Evolutionary conservation across 768 basidiomycete species (phyloP), one percentile per base, ranked within the genome.

Genomic region (Jaapia argillacea): DNA sequence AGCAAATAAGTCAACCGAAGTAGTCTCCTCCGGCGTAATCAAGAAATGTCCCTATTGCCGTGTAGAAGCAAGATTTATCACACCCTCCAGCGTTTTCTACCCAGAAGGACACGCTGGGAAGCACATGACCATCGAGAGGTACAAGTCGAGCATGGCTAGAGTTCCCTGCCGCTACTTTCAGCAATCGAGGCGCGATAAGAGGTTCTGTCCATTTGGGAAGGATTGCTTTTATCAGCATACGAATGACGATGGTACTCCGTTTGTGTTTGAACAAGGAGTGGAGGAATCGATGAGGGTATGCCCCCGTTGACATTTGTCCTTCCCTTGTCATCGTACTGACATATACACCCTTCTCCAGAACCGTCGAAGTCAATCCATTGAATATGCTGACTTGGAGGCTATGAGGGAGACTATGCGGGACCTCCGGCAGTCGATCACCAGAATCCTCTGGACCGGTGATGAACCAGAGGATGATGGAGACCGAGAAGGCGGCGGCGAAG

Each of bases 41-140:
- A 88, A 88, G 66, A 77, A 72, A 36, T 90, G 87, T 54, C 86
- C 87, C 0, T 77, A 85, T 64, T 89, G 86, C 55, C 79, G 87
- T 24, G 58, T 69, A 2, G 53, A 68, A 3, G 82, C 85, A 33
- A 72, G 69, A 39, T 87, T 81, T 48, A 74, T 86, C 24, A 81
- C 74, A 7, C 86, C 86, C 0, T 85, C 85, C 2, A 79, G 78
- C n/a, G 65, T 67, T 36, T 87, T 79, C 59, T 79, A 70, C 56
- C 69, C 69, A 13, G 68, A 74, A 2, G 74, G 67, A 3, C 64
- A 74, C 44, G 59, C 69, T 6, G 69, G 68, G 42, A 88, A 85
- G 59, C 58, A 58, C 12, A 64, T 58, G 21, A 63, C 64, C 2
- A 66, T 79, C 1, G 64, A 73, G 24, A 65, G 68, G 18, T 88